These are phyloP conservation scores for Phaeosphaeria sp. DNA, from an alignment of 2,329 filamentous ascomycete genomes.

Conservation along the genomic window DNA sequence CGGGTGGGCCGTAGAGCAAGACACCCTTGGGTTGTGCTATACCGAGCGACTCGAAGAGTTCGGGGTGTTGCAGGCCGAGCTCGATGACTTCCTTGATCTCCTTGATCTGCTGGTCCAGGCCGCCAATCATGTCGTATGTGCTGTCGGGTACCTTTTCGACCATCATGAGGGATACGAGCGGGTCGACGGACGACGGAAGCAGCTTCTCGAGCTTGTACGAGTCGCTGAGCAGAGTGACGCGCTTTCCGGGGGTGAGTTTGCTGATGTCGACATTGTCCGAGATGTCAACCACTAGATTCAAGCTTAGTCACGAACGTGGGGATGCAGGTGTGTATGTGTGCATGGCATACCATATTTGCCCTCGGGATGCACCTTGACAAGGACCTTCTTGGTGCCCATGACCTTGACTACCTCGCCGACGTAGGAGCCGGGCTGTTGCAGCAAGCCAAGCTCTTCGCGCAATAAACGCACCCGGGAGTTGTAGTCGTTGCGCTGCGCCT, in stretches of 20 bases:
- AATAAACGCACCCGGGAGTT: constrained; percentile 96
- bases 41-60: constrained; percentile 98
- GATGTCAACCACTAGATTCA: constrained; percentile 82
- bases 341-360: constrained; percentile 89
- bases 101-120: constrained; percentile 98
- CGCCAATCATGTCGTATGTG: constrained; percentile 99
- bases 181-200: constrained; percentile 96
- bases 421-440: constrained; percentile 97
- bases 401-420: constrained; percentile 99
- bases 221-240: constrained; percentile 94
- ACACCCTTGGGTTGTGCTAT: constrained; percentile 99
- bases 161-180: constrained; percentile 99
- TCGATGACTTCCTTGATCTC: constrained; percentile 99
- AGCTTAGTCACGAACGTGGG: constrained; percentile 1
- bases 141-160: constrained; percentile 99
- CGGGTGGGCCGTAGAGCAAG: constrained; percentile 92
- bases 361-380: constrained; percentile 98
- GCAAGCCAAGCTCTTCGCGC: constrained; percentile 90
- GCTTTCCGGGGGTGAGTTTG: constrained; percentile 97
- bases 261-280: constrained; percentile 91
- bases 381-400: constrained; percentile 98
- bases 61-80: constrained; percentile 95
- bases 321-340: constrained; percentile 10
- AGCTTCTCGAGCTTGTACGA: constrained; percentile 99
- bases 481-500: constrained; percentile 99